A percentile compares a stretch with the other conserved stretches of the same genome.
phyloP scores from a whole-genome alignment of 257 asterid species.

The Fraxinus cuspidata region DNA sequence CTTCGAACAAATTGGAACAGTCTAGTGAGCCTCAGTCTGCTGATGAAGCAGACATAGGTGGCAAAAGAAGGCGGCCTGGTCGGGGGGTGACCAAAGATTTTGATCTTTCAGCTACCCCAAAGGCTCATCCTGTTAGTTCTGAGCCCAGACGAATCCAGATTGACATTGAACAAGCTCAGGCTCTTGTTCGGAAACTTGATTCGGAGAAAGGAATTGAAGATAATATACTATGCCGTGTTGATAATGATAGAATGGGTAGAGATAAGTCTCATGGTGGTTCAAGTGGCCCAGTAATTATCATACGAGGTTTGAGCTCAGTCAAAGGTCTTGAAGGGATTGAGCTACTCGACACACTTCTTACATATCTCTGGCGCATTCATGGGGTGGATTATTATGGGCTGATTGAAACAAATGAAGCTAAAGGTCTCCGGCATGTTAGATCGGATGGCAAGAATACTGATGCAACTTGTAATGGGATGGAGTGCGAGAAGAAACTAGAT shows the following conservation, averaged over 20 bases:
- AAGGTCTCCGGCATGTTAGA: slow-evolving; percentile 88
- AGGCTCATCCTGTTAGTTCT: slow-evolving; percentile 79
- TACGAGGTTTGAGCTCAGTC: slow-evolving; percentile 72
- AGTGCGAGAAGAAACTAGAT: slow-evolving; percentile 85
- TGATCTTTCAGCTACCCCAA: slow-evolving; percentile 71
- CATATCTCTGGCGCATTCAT: slow-evolving; percentile 98
- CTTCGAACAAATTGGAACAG: slow-evolving; percentile 67
- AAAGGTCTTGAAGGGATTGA: slow-evolving; percentile 96
- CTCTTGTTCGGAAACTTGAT: slow-evolving; percentile 85
- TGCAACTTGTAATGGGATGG: slow-evolving; percentile 54
- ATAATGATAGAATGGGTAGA: slow-evolving; percentile 75
- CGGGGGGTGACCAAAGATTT: slow-evolving; percentile 60
- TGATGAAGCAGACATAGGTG: slow-evolving; percentile 72
- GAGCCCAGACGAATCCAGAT: slow-evolving; percentile 75
- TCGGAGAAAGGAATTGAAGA: slow-evolving; percentile 87
- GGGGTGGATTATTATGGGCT: slow-evolving; percentile 93
- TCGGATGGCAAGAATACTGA: slow-evolving; percentile 64
- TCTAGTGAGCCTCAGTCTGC: slow-evolving; percentile 72
- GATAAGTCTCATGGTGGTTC: slow-evolving; percentile 86
- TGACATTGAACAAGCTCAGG: slow-evolving; percentile 78
- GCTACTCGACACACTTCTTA: slow-evolving; percentile 85
- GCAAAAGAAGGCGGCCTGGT: slow-evolving; percentile 69
- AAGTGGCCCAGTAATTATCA: slow-evolving; percentile 83
- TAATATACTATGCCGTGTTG: slow-evolving; percentile 70
- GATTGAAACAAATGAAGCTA: slow-evolving; percentile 80